These are phyloP conservation scores for Linderina pennispora DNA, from an alignment of 192 early-diverging fungal genomes.

Conservation along the genomic window DNA sequence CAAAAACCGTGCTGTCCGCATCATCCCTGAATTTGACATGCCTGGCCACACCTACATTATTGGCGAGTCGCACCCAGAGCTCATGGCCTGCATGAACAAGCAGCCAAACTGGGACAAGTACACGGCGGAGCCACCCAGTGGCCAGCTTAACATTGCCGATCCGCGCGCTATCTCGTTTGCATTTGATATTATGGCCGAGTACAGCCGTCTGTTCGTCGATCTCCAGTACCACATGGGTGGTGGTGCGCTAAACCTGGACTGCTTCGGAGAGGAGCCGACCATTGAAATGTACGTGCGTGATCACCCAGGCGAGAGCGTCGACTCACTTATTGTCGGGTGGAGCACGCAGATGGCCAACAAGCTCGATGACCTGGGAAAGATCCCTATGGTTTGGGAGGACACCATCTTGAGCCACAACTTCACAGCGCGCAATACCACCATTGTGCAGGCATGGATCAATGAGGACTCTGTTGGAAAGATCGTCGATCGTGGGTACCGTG, in stretches of 20 bases:
- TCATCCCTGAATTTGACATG: conserved; percentile 91
- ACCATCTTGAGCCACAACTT: conserved; percentile 51
- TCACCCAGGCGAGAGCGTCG: conserved; percentile 40
- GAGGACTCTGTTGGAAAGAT: conserved; percentile 49
- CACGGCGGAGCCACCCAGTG: conserved; percentile 71
- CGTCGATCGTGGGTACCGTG: conserved; percentile 55
- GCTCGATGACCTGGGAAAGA: conserved; percentile 52
- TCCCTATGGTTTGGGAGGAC: conserved; percentile 71
- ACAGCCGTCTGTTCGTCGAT: conserved; percentile 63
- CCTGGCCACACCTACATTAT: conserved; percentile 67
- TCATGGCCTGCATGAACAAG: conserved; percentile 53
- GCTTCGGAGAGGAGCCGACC: conserved; percentile 55
- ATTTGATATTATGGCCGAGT: conserved; percentile 59
- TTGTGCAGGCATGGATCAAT: conserved; percentile 64
- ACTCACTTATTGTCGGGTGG: conserved; percentile 27
- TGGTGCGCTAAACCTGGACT: conserved; percentile 63
- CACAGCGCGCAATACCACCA: conserved; percentile 50
- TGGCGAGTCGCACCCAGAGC: conserved; percentile 48
- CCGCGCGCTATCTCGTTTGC: conserved; percentile 62
- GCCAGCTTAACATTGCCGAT: conserved; percentile 70
- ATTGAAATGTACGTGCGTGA: conserved; percentile 40
- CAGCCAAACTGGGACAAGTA: conserved; percentile 58
- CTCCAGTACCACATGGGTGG: conserved; percentile 66
- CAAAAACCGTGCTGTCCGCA: conserved; percentile 67
- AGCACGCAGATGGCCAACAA: conserved; percentile 38